These are phyloP conservation scores for Dorcoceras hygrometricum DNA, from an alignment of 257 asterid genomes.

Conservation along the genomic window DNA sequence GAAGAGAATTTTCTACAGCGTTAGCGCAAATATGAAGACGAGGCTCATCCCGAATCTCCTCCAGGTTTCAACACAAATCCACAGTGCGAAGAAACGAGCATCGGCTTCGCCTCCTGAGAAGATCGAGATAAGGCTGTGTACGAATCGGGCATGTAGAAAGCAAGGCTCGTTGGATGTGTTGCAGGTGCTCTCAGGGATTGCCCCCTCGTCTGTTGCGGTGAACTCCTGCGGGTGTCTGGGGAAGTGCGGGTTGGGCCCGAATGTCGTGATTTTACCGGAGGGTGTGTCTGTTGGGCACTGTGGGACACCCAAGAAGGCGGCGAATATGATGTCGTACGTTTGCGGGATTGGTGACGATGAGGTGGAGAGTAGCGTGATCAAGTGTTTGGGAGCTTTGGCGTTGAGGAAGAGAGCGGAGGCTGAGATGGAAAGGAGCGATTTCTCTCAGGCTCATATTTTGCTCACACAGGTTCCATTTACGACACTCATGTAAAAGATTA, in stretches of 20 bases:
- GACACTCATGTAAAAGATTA: background rate
- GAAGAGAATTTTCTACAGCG: background rate
- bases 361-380: constrained; percentile 25
- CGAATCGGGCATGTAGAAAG: constrained; percentile 69
- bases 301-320: constrained; percentile 70
- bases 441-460: constrained; percentile 43
- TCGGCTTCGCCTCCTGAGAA: constrained; percentile 22
- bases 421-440: constrained; percentile 50
- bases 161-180: constrained; percentile 75
- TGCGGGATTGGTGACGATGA: constrained; percentile 35
- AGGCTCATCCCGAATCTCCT: constrained; percentile 23
- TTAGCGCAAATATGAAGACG: constrained; percentile 23
- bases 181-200: constrained; percentile 69
- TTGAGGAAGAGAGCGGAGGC: constrained; percentile 81
- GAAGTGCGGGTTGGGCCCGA: constrained; percentile 82
- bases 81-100: constrained; percentile 21
- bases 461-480: constrained; percentile 58
- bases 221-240: constrained; percentile 88
- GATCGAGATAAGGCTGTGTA: constrained; percentile 67
- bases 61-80: constrained; percentile 26
- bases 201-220: constrained; percentile 63
- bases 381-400: constrained; percentile 75
- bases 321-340: constrained; percentile 49
- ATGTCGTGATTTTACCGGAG: constrained; percentile 63
- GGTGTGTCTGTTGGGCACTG: constrained; percentile 58